Evolutionary conservation across 129 eudicot genomes (phyloP), one percentile per base, ranked within the genome.

Genomic region (Pulicaria dysenterica): DNA sequence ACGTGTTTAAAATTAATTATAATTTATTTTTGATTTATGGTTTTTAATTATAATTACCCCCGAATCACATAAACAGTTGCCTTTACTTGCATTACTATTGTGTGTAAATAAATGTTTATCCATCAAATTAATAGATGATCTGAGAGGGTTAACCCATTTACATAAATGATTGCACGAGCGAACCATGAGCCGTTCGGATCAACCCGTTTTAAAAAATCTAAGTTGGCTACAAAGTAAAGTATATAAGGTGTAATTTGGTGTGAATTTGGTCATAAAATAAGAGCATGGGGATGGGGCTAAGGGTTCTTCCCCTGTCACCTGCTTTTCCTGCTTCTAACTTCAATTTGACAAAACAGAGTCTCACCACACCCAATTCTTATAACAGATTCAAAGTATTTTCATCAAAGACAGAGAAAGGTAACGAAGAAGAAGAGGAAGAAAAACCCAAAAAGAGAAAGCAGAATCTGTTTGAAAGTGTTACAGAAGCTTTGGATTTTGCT

Each of bases 401-500:
- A 9, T 83, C 95, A 58, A 85, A 85, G 59, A 62, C 83, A 65
- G 89, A 86, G 61, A 81, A 80, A 59, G 82, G 77, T 36, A 53
- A 43, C 73, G 16, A 71, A 63, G 80, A 76, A 1, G 80, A 85
- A 1, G 86, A 73, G 3, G 76, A 85, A 1, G 87, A 80, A 69
- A 85, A 77, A 58, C 83, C 89, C 3, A 74, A 79, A 73, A 74
- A 72, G 79, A 74, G 81, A 50, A 90, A 94, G 70, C 96, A 88
- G 48, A 85, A 87, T 61, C 80, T 94, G 78, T 94, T 94, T 61
- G 84, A 78, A 48, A 90, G 88, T 39, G 91, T 94, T 7, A 94
- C 99, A 14, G 99, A 94, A 68, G 99, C 99, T 51, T 79, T 94
- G 36, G 99, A 94, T 83, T 94, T 94, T 78, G 82, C 99, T 57